Base-by-base conservation (phyloP, 2,329 filamentous ascomycete species). In the Trichoderma sp. region DNA sequence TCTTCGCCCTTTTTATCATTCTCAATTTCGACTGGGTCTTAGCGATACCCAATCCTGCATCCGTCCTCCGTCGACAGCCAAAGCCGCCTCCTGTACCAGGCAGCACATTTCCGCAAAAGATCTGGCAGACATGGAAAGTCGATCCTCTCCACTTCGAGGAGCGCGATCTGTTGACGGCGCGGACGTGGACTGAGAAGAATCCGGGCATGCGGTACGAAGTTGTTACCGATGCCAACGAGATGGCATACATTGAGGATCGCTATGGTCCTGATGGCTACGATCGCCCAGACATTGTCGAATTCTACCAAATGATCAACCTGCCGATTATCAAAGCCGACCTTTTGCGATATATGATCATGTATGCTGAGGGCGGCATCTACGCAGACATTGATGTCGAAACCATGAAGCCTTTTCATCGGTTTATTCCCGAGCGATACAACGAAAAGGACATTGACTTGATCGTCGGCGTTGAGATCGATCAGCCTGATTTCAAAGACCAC, bases 101-200 rank as follows among this genome's bases (percentile, higher is more conserved):
- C 55, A 64, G 74, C 75, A 78, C 74, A 26, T 93, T 90, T 75
- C 91, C 86, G 6, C 85, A 85, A 70, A 93, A 93, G 80, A 91
- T 93, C 74, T 93, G 91, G 91, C 91, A 93, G 80, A 91, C 89
- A 0, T 93, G 91, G 91, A 93, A 93, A 79, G 87, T 91, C 32
- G 87, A 91, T 73, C 89, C 91, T 2, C 82, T 92, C 39, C 83
- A 84, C 2, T 92, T 93, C 76, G 91, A 92, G 73, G 85, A 89
- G 76, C 85, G 88, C 67, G 90, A 93, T 76, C 82, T 87, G 36
- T 81, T 84, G 28, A 84, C 84, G 0, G 91, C 91, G 11, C 85
- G 86, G 74, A 90, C 90, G 2, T 93, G 91, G 91, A 84, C 87
- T 0, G 80, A 82, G 26, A 91, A 89, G 80, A 93, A 93, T 75